Base-by-base conservation (phyloP, 1,284 basidiomycete genomes). In the Fomitopsis palustris region DNA sequence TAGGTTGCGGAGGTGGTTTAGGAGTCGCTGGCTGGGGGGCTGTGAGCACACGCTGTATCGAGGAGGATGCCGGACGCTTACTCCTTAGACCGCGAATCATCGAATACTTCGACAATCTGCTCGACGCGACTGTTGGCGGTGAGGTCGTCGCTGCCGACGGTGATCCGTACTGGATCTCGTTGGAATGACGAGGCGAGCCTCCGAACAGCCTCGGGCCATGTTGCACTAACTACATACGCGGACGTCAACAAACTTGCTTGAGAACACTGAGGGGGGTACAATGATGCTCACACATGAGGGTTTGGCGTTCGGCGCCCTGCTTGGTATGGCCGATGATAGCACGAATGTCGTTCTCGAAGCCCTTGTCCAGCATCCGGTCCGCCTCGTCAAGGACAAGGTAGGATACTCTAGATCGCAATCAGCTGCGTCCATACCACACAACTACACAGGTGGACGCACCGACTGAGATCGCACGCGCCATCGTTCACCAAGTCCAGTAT, bases 271-370 rank as follows among this genome's bases (percentile, higher is more conserved):
- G 23, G n/a, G 35, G 31, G 12, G 38, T 5, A 25, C 2, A 33
- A 56, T 23, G 41, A 12, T 9, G 81, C 89, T 68, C 71, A 93
- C 92, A 96, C 94, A 96, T 96, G 79, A 95, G 85, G 4, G 93
- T 96, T 75, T 96, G 93, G 38, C 93, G 81, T 57, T 85, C 81
- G 14, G 75, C 73, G 12, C 80, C 78, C 64, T 84, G 84, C 65
- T 89, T 89, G 31, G 90, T 88, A 67, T 85, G 81, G 8, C 85
- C 88, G 62, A 99, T 96, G 69, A 99, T 99, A 59, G 84, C 84
- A 53, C 95, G 83, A 64, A 99, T 98, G 73, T 99, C 97, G 68
- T 98, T 97, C 77, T 99, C 97, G 74, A 99, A 99, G 0, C 97
- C 97, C 69, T 92, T 95, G 74, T 99, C 97, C 53, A 99, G 81